Base-by-base conservation (phyloP, 129 eudicot species). In the Pulicaria dysenterica region DNA sequence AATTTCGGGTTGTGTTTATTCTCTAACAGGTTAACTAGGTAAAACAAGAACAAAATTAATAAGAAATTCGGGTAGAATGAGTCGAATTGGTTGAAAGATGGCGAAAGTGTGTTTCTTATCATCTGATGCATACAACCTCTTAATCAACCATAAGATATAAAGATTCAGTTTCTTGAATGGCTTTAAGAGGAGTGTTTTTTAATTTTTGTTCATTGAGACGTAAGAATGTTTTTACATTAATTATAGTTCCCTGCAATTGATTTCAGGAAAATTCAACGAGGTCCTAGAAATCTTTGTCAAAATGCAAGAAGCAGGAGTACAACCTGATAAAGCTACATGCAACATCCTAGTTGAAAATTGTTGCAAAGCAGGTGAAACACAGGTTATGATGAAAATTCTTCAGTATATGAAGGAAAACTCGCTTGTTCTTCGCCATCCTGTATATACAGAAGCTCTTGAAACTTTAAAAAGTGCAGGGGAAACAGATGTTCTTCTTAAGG, bases 301-400 rank as follows among this genome's bases (percentile, higher is more conserved):
- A 85, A 89, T 89, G 96, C 92, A 89, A 82, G 96, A 87, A 9
- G 94, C 96, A 75, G 88, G 95, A n/a, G 96, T 87, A 45, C 88
- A 72, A 63, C 98, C 98, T 50, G 98, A 92, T 77, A 92, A 92
- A 83, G 98, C 98, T 51, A 64, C 96, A 56, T 92, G 98, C 85
- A 92, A 92, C 73, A 89, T 92, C 70, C 53, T 92, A 80, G 73
- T 89, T 45, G 88, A 82, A 53, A 84, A 58, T 64, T 92, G 85
- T 74, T 77, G 92, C 80, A 87, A 73, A 73, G 73, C 85, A 24
- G 83, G 88, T 62, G 91, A 89, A 83, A 85, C 80, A 43, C 58
- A 79, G 84, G 82, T 86, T 70, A 86, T 92, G 58, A 70, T 69
- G 55, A 84, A 83, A 73, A 77, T 92, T 72, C 95, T 92, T 64